Base-by-base conservation (phyloP, 2,329 filamentous ascomycete species). In the Fusarium sororula region DNA sequence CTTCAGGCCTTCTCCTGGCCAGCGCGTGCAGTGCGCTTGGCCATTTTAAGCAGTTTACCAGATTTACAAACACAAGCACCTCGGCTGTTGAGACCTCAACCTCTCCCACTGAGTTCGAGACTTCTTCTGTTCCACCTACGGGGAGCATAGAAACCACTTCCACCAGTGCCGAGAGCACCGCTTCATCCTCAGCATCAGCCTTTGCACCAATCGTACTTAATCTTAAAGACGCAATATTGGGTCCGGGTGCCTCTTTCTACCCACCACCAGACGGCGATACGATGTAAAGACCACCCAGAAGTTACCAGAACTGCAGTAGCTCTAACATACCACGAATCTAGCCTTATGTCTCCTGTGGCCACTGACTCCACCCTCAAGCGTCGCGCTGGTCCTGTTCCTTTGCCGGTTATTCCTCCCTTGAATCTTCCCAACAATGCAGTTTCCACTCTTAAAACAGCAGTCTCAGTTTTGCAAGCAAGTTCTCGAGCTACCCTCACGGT, bases 371-470 rank as follows among this genome's bases (percentile, higher is more conserved):
- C 17, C 13, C 32, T 53, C 18, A 20, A 20, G 15, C 50, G 50
- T 24, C 50, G 50, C 18, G 30, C 48, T 35, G 30, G 10, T 18
- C 11, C n/a, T 26, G 11, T 24, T 24, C n/a, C n/a, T 12, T 4
- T 24, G 13, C 42, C 42, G 15, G 42, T 44, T 5, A 18, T 24
- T 5, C 10, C 42, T 7, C 17, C 42, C n/a, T 45, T 45, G 11
- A 20, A 0, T 13, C 42, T 45, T 4, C 17, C 24, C 42, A 45
- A 45, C 2, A 26, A 9, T 45, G 42, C 42, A 45, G 7, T 4
- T 26, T 0, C 42, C 42, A 0, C 17, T 9, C 4, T 45, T 1
- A 45, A 7, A 24, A 32, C 32, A 32, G 4, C 32, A 32, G 4
- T 32, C 2, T 32, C 32, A 32, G 28, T 4, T 32, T 14, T 32